Evolutionary conservation across 2,329 filamentous ascomycete genomes (phyloP), one percentile per base, ranked within the genome.

Genomic region (Stachybotrys chartarum): DNA sequence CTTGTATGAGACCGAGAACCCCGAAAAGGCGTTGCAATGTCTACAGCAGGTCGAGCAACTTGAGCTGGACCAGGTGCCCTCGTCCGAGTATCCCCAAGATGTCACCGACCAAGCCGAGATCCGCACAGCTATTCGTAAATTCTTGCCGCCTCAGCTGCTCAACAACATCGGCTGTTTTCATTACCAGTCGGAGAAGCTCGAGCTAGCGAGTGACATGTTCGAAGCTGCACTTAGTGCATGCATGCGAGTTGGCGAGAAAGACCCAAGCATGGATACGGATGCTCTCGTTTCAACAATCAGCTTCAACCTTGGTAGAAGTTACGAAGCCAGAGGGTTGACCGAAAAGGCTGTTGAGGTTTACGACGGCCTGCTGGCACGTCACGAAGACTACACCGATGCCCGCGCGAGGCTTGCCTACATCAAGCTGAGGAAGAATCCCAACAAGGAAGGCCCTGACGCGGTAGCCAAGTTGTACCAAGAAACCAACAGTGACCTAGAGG

Each of bases 151-250:
- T 5, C 91, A 96, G 66, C 79, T 97, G 2, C 80, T 99, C 48
- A 99, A 97, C 78, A 99, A 99, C 69, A 96, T 97, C 68, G 94
- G 90, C 6, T 97, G 92, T 71, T 97, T 97, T 73, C 85, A 96
- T 62, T 97, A 91, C 62, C 91, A 96, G 67, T 81, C 85, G 2
- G 91, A 96, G 64, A 91, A 91, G 67, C 86, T 88, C 59, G 84
- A 87, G 18, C 78, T 84, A 58, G 92, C 94, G 24, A 87, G 90
- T 61, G 87, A 93, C 52, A 82, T 95, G 73, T 99, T 97, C 68
- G 90, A 99, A 70, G 86, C 89, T n/a, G 94, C 92, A 0, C 75
- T 99, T 54, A 88, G 87, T 59, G 90, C 93, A 16, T 97, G 92
- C 66, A 85, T 95, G 63, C 88, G 88, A 63, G 86, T 91, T 58